A percentile compares a stretch with the other conserved stretches of the same genome.
Evolutionary conservation across 768 basidiomycete genomes (phyloP).

Genomic region (Rhodocollybia butyracea): DNA sequence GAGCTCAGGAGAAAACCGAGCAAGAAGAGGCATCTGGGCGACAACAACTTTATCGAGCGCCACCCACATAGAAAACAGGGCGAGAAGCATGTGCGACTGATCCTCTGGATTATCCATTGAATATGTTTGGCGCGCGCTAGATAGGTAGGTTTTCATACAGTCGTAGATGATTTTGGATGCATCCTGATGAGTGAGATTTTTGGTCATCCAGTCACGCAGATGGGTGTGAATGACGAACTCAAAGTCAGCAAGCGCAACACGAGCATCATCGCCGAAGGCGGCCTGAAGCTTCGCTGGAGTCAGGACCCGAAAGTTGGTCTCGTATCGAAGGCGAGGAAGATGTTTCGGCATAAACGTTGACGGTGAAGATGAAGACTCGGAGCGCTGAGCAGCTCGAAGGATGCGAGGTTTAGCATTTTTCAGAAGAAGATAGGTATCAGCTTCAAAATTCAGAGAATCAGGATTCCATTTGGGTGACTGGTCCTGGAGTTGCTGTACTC

Average conservation of each 20-base stretch:
- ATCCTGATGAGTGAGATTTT: conserved; percentile 8
- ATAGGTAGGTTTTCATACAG: conserved; percentile 23
- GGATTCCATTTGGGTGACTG: conserved; percentile 21
- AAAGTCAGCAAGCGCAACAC: conserved; percentile 30
- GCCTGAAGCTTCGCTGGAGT: neutral
- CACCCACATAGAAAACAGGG: conserved; percentile 45
- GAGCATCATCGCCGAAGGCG: conserved; percentile 10
- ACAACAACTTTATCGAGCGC: conserved; percentile 38
- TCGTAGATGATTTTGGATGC: conserved; percentile 21
- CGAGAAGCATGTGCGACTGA: conserved; percentile 41
- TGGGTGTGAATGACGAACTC: conserved; percentile 27
- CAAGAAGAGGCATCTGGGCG: conserved; percentile 32
- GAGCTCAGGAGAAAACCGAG: conserved; percentile 44
- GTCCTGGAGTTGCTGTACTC: conserved; percentile 21
- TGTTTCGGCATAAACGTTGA: conserved; percentile 17
- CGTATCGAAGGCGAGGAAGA: conserved; percentile 14
- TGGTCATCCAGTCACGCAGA: conserved; percentile 30
- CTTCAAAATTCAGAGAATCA: conserved; percentile 19
- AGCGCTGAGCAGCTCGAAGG: conserved; percentile 10
- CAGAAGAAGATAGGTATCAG: conserved; percentile 33
- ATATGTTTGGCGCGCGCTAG: conserved; percentile 24
- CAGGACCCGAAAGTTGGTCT: conserved; percentile 11
- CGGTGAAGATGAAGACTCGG: neutral
- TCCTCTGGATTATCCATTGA: conserved; percentile 30
- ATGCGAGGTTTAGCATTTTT: conserved; percentile 25